phyloP scores from a whole-genome alignment of 73 alveolate genomes.

The Paramecium tetraurelia region DNA sequence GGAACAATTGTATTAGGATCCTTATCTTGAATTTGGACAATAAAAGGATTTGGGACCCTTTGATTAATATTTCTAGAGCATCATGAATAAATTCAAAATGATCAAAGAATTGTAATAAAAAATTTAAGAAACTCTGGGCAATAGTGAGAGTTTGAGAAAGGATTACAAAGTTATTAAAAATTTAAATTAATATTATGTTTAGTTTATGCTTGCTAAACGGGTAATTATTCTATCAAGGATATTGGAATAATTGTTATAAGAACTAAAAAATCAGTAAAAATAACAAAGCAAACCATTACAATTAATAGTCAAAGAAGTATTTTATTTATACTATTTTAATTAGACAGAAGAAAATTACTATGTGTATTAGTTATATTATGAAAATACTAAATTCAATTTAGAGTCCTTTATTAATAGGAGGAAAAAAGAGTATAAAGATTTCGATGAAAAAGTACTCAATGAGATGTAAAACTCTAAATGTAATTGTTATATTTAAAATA shows the following conservation, averaged over 20 bases:
- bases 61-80: not conserved
- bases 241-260: not conserved
- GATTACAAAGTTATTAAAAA: not conserved
- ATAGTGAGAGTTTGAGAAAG: constrained; percentile 17
- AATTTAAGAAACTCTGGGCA: constrained; percentile 17
- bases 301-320: not conserved
- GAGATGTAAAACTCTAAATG: not conserved
- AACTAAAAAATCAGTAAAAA: not conserved
- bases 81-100: not conserved
- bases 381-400: not conserved
- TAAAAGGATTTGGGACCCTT: not conserved
- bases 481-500: not conserved
- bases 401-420: not conserved
- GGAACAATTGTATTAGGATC: constrained; percentile 12
- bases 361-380: constrained; percentile 3
- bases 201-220: constrained; percentile 23
- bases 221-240: not conserved
- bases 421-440: not conserved
- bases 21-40: constrained; percentile 20
- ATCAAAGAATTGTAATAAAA: not conserved
- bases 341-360: constrained; percentile 8
- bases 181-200: constrained; percentile 11
- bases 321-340: no score
- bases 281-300: not conserved
- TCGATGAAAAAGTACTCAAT: not conserved